Evolutionary conservation across 148 eudicot species (phyloP).

Genomic region (Chenopodium quinoa): DNA sequence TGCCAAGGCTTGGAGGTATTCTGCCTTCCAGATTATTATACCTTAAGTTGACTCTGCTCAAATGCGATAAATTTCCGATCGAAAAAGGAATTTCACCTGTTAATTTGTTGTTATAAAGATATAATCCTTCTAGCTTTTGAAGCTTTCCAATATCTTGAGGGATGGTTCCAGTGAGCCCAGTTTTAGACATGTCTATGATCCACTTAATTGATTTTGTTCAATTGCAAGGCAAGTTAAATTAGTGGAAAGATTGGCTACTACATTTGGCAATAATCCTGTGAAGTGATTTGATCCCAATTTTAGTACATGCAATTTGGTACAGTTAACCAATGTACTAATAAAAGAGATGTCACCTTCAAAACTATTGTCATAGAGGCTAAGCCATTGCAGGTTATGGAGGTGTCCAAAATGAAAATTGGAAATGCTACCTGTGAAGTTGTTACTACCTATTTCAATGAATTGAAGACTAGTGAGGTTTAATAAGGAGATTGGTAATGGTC

Average conservation of each 20-base stretch:
- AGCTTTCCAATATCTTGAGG: slow-evolving; percentile 31
- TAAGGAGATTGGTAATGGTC: slow-evolving; percentile 30
- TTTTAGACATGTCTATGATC: not conserved
- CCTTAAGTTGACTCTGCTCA: not conserved
- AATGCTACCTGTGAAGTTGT: slow-evolving; percentile 22
- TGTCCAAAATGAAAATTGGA: slow-evolving; percentile 3
- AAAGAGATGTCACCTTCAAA: slow-evolving; percentile 31
- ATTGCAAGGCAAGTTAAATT: not conserved
- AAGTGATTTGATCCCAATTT: slow-evolving; percentile 1
- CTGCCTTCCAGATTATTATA: slow-evolving; percentile 23
- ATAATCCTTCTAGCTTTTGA: slow-evolving; percentile 11
- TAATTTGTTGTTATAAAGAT: slow-evolving; percentile 22
- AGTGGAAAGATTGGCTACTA: slow-evolving; percentile 18
- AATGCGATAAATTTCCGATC: slow-evolving; percentile 19
- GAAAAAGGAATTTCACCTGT: slow-evolving; percentile 34
- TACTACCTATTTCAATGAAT: not conserved
- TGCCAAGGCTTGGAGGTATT: slow-evolving; percentile 32
- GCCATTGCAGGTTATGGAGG: not conserved
- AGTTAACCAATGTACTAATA: slow-evolving; percentile 27
- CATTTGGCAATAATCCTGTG: slow-evolving; percentile 23
- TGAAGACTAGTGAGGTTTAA: slow-evolving; percentile 32
- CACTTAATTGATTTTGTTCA: not conserved
- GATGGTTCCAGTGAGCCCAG: slow-evolving; percentile 17
- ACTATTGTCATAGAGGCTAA: not conserved
- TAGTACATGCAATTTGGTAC: slow-evolving; percentile 8